phyloP scores from a whole-genome alignment of 2,329 filamentous ascomycete species.

The Nigrospora oryzae region DNA sequence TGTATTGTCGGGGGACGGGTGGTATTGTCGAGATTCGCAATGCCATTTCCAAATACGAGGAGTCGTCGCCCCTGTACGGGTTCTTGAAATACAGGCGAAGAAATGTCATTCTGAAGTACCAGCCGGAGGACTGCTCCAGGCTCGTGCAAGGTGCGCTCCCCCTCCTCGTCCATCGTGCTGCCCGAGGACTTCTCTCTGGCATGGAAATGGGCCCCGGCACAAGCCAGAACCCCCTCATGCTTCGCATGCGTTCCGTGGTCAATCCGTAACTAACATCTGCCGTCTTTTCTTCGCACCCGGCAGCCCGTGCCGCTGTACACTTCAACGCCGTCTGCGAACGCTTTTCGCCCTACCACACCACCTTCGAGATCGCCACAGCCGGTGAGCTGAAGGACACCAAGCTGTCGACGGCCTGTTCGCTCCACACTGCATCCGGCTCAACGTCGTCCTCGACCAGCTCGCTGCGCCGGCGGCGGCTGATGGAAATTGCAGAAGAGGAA shows the following conservation, averaged over 20 bases:
- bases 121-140: slow-evolving; percentile 84
- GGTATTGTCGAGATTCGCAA: slow-evolving; percentile 79
- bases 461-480: slow-evolving; percentile 64
- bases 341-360: slow-evolving; percentile 80
- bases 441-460: slow-evolving; percentile 80
- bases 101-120: slow-evolving; percentile 86
- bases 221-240: no score
- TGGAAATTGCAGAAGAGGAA: slow-evolving; percentile 90
- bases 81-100: slow-evolving; percentile 83
- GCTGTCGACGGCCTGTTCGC: slow-evolving; percentile 77
- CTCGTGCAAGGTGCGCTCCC: slow-evolving; percentile 72
- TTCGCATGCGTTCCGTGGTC: no score
- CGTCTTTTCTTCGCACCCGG: neutral
- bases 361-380: slow-evolving; percentile 65
- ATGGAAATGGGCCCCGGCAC: no score
- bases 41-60: slow-evolving; percentile 69
- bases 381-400: slow-evolving; percentile 81
- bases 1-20: slow-evolving; percentile 68
- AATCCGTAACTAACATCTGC: no score
- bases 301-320: slow-evolving; percentile 75
- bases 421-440: slow-evolving; percentile 81
- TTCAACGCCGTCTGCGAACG: slow-evolving; percentile 59
- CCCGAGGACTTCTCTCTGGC: no score
- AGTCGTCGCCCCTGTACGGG: slow-evolving; percentile 83
- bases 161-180: neutral